These are phyloP conservation scores for Fragilariopsis cylindrus DNA, from an alignment of 108 stramenopile genomes.

Conservation along the genomic window DNA sequence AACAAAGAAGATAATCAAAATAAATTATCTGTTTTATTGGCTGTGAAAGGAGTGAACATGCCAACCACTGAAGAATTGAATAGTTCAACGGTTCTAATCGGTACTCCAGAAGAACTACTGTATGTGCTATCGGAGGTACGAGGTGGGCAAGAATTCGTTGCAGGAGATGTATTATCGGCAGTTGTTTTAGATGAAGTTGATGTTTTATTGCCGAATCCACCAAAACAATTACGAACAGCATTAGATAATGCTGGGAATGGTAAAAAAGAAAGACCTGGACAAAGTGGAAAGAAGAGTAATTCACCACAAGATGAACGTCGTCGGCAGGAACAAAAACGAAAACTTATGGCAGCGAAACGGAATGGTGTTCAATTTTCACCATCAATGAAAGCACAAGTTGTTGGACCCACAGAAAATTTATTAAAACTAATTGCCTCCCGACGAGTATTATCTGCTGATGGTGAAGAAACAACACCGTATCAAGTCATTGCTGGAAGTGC, in stretches of 20 bases:
- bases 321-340: constrained; percentile 46
- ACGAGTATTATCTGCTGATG: constrained; percentile 23
- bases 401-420: constrained; percentile 47
- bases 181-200: constrained; percentile 62
- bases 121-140: constrained; percentile 44
- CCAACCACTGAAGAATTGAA: constrained; percentile 29
- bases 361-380: constrained; percentile 40
- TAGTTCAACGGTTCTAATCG: constrained; percentile 41
- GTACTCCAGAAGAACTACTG: constrained; percentile 49
- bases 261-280: not conserved
- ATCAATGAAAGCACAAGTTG: constrained; percentile 27
- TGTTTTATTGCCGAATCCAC: constrained; percentile 48
- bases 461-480: constrained; percentile 1
- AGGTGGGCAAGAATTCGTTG: constrained; percentile 44
- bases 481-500: constrained; percentile 60
- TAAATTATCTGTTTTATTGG: constrained; percentile 49
- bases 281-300: constrained; percentile 25
- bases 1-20: constrained; percentile 15
- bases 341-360: constrained; percentile 53
- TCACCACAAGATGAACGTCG: constrained; percentile 24
- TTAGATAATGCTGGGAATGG: constrained; percentile 37
- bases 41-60: constrained; percentile 46
- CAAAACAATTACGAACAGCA: constrained; percentile 47
- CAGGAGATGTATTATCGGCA: constrained; percentile 43
- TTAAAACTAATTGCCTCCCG: constrained; percentile 39